Base-by-base conservation (phyloP, 2,329 filamentous ascomycete species). In the Colletotrichum musae region DNA sequence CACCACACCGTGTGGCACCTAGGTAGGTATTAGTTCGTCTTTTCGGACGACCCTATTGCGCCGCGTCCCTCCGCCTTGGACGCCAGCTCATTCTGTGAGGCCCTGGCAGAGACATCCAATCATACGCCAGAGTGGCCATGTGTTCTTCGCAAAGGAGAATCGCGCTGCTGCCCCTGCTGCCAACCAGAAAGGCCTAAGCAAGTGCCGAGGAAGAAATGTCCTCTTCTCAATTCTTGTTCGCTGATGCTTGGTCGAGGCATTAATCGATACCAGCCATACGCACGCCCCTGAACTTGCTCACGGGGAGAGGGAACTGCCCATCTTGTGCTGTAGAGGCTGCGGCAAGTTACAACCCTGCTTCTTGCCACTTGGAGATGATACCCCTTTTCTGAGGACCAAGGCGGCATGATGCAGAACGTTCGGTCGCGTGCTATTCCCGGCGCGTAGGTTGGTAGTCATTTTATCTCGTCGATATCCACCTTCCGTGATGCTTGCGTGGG, bases 101-200 rank as follows among this genome's bases (percentile, higher is more conserved):
- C n/a, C 39, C 66, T 60, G 54, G 41, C 9, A 41, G 32, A 54
- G 54, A 69, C 48, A 66, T 47, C 66, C 48, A 69, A 69, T 69
- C 61, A 51, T 32, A 65, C 50, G 61, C 54, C 50, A 24, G 9
- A 43, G 51, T 15, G 54, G 36, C 39, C 50, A 66, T 65, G 66
- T 65, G 65, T 39, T 21, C 21, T 64, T 47, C 61, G 32, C 32
- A 26, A 36, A 36, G 7, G 32, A 36, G 1, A 36, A 36, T 3
- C 7, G 32, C 32, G 7, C n/a, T 36, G 39, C 36, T 48, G 43
- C 48, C 45, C 39, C 48, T 59, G 60, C 26, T 26, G 41, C 21
- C 57, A 41, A 36, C 58, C 32, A 32, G 58, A 43, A 36, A 50
- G 13, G 18, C 59, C 51, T 28, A 59, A 57, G 5, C 15, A 15